A percentile compares a stretch with the other conserved stretches of the same genome.
These are phyloP conservation scores for Pythium aquatile DNA, from an alignment of 352 stramenopile species.

Conservation along the genomic window DNA sequence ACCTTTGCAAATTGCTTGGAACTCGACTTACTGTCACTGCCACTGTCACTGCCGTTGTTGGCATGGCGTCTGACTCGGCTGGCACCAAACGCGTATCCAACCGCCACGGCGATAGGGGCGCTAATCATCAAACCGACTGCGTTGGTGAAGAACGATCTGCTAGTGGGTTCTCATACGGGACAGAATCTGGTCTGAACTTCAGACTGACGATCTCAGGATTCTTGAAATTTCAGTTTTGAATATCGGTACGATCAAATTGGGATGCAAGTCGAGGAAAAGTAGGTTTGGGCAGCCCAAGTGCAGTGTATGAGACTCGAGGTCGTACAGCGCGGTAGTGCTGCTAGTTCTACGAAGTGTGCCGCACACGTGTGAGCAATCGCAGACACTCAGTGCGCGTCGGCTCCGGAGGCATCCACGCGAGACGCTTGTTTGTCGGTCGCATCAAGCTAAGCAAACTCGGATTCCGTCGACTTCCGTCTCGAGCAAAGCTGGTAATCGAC, in stretches of 20 bases:
- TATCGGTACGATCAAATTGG: too few relatives aligned
- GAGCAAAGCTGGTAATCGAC: slow-evolving; percentile 6
- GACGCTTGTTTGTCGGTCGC: not conserved
- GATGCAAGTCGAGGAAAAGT: too few relatives aligned
- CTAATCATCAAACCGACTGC: not conserved
- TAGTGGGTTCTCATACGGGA: too few relatives aligned
- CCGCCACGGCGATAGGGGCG: not conserved
- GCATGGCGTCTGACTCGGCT: not conserved
- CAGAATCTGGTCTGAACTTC: too few relatives aligned
- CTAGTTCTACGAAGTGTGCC: not conserved
- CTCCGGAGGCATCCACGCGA: not conserved
- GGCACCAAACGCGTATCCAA: not conserved
- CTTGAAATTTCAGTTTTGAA: too few relatives aligned
- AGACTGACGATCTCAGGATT: too few relatives aligned
- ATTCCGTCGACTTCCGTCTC: not conserved
- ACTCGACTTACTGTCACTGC: too few relatives aligned
- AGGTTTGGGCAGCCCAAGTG: too few relatives aligned
- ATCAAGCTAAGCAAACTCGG: not conserved
- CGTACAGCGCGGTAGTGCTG: too few relatives aligned
- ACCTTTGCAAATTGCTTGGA: slow-evolving; percentile 36
- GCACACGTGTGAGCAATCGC: not conserved
- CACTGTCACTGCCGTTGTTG: too few relatives aligned
- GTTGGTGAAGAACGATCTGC: too few relatives aligned
- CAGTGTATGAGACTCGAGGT: too few relatives aligned
- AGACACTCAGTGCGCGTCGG: not conserved